Base-by-base conservation (phyloP, 2,329 filamentous ascomycete species). In the Microdochium nivale region DNA sequence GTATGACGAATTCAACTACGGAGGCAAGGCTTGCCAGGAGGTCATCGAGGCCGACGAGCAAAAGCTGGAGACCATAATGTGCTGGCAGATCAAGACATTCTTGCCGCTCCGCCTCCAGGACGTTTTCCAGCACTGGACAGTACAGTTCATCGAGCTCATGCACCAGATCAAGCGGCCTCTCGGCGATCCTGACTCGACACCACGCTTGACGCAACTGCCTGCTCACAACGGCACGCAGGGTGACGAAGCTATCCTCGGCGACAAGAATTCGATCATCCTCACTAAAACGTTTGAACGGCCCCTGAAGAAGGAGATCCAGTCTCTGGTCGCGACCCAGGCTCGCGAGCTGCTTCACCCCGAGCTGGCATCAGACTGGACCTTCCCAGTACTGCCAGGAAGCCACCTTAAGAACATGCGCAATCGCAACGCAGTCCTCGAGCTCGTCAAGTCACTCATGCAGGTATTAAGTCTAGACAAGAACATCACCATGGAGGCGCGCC, bases 1-100 rank as follows among this genome's bases (percentile, higher is more conserved):
- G 94, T 97, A 97, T 59, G 94, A 99, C 60, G 90, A 96, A 69
- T 96, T 92, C 76, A 99, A 99, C 73, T 97, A 97, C 62, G 95
- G 94, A 51, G 94, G 94, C 54, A 95, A 95, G 63, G 94, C 88
- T 3, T 96, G 90, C 58, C 82, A 86, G 49, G 82, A 94, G 61
- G 88, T 96, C 3, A 77, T 87, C 8, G 89, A 92, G 60, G 69
- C 70, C 4, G 75, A 80, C 3, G 83, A 87, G 46, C 90, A 96
- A 65, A 78, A 81, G 2, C 78, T 97, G 14, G 87, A 96, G 60
- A 94, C 88, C 11, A 83, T 99, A 61, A 97, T 99, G 91, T 88
- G 96, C 69, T 99, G 95, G 95, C 94, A 99, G 67, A 86, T 99
- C 64, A 87, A 84, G 47, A 91, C 89, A 1, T 96, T 96, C 66